Evolutionary conservation across 352 stramenopile genomes (phyloP).

Genomic region (Phytopythium aichiense): DNA sequence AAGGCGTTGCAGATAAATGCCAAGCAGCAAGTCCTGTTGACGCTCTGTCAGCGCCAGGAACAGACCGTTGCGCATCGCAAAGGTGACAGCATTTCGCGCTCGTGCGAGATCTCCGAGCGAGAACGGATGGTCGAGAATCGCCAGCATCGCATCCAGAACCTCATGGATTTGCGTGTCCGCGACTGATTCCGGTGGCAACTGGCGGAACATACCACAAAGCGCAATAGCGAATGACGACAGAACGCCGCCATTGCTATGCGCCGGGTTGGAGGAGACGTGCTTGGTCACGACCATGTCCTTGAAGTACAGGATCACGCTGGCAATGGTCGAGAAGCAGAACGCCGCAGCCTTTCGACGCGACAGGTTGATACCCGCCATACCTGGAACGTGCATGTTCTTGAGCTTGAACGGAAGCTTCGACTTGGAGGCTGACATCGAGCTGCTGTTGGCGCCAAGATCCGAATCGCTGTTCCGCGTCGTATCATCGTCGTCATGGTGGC

Average conservation of each 20-base stretch:
- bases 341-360: constrained; percentile 55
- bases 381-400: constrained; percentile 44
- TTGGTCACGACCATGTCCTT: constrained; percentile 69
- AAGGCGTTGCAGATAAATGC: constrained; percentile 51
- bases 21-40: constrained; percentile 58
- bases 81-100: constrained; percentile 76
- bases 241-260: constrained; percentile 59
- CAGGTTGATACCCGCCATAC: constrained; percentile 53
- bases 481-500: constrained; percentile 12
- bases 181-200: constrained; percentile 56
- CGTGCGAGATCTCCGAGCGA: constrained; percentile 65
- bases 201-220: constrained; percentile 74
- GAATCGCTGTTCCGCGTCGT: constrained; percentile 5
- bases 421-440: constrained; percentile 19
- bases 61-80: constrained; percentile 66
- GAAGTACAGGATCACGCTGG: constrained; percentile 70
- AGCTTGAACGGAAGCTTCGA: constrained; percentile 74
- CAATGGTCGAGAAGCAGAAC: constrained; percentile 70
- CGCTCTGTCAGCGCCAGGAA: constrained; percentile 58
- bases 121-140: constrained; percentile 72
- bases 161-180: constrained; percentile 56
- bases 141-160: constrained; percentile 60
- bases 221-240: constrained; percentile 69
- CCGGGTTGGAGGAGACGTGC: constrained; percentile 48
- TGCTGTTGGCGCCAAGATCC: background rate